Percentiles rank a stretch among this genome's conserved stretches.
These are phyloP conservation scores for Jamesozyma hellenica DNA, from an alignment of 805 yeast species.

Conservation along the genomic window DNA sequence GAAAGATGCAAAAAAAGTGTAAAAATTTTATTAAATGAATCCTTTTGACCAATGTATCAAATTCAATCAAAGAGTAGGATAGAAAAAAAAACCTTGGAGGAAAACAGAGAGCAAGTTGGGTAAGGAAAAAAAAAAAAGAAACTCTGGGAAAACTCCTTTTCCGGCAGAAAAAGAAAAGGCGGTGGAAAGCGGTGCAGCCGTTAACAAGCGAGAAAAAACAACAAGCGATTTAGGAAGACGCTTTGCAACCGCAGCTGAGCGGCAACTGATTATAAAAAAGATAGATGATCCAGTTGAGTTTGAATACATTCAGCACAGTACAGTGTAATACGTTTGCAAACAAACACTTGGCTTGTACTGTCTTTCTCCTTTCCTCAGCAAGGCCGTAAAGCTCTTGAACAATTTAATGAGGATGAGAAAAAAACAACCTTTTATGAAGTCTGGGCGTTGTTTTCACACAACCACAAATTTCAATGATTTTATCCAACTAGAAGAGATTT, in stretches of 20 bases:
- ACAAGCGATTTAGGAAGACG: neutral
- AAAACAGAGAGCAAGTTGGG: neutral
- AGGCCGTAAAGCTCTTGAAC: too few relatives aligned
- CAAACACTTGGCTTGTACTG: too few relatives aligned
- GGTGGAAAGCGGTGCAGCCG: neutral
- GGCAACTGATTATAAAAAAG: neutral
- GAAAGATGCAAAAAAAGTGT: neutral
- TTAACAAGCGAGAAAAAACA: neutral
- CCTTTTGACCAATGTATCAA: too few relatives aligned
- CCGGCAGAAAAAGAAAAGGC: neutral
- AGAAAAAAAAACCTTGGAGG: neutral
- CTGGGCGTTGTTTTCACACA: too few relatives aligned
- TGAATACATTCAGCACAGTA: too few relatives aligned
- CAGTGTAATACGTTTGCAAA: too few relatives aligned
- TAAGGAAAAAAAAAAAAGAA: neutral
- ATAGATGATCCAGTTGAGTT: neutral
- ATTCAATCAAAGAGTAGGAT: too few relatives aligned
- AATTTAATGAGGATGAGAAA: too few relatives aligned
- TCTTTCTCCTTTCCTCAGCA: too few relatives aligned
- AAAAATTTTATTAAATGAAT: neutral
- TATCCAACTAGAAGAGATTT: too few relatives aligned
- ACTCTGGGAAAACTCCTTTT: neutral
- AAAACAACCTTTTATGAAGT: too few relatives aligned
- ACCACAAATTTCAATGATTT: too few relatives aligned
- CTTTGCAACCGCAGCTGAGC: neutral